Evolutionary conservation across 352 stramenopile species (phyloP), one percentile per base, ranked within the genome.

Genomic region (Globisporangium canariense): DNA sequence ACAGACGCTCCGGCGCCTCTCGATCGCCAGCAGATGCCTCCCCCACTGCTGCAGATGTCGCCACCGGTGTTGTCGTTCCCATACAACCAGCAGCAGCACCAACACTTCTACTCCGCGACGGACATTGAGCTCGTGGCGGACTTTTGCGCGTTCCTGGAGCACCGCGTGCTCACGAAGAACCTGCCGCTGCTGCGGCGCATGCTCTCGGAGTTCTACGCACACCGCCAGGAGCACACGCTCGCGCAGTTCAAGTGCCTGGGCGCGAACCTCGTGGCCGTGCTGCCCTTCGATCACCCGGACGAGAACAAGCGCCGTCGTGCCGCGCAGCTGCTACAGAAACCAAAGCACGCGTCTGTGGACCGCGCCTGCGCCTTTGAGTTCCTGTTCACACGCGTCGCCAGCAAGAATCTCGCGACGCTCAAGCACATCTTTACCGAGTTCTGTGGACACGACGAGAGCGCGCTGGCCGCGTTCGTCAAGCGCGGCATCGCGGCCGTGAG

Each of bases 111-210:
- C 51, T 11, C 22, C 28, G 43, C 30, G 3, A 34, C 28, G 5
- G 76, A 84, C 62, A 41, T 73, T 49, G 68, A 62, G 38, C 75
- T 85, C 53, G 63, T 89, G 52, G 69, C 88, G 60, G 66, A 78
- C 47, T 89, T 90, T 54, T 69, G 73, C 54, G 52, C 41, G n/a
- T 90, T 78, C 57, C 65, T 90, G 41, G 81, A 89, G 60, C 49
- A 63, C 46, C 76, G 77, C 9, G 67, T 88, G 54, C 63, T 78
- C 40, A 78, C 72, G 2, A 45, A 79, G 43, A 82, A 81, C 71
- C 16, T 89, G 60, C 58, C 51, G 20, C 67, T 90, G 45, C 60
- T 90, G 68, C 77, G 81, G 3, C 78, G 75, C 56, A 76, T 91
- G 40, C 68, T 81, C 41, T 70, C 70, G 61, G 81, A 89, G 30